A percentile compares a stretch with the other conserved stretches of the same genome.
Conservation (phyloP, 2,329 filamentous ascomycete species). For the Cercospora sp. region DNA sequence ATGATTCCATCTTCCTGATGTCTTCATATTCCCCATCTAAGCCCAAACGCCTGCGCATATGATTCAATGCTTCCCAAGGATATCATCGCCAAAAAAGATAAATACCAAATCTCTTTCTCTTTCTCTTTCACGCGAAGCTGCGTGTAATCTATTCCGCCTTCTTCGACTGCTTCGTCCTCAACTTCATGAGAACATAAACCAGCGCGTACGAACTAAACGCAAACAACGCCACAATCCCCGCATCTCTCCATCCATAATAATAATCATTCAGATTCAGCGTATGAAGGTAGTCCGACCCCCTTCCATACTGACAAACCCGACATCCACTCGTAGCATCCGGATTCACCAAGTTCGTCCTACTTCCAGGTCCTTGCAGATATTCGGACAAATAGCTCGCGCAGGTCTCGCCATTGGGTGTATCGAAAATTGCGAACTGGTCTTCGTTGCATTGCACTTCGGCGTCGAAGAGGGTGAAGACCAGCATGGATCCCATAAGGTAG, state of each 20-base stretch:
- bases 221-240: conserved; percentile 60
- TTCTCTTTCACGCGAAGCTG: background rate
- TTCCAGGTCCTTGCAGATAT: conserved; percentile 54
- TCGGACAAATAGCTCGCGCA: conserved; percentile 59
- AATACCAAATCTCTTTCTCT: background rate
- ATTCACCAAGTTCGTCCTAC: conserved; percentile 55
- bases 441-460: conserved; percentile 42
- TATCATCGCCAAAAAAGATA: background rate
- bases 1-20: too few relatives aligned
- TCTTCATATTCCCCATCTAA: too few relatives aligned
- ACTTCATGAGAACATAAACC: conserved; percentile 51
- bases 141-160: conserved; percentile 37
- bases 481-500: conserved; percentile 45
- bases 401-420: conserved; percentile 54
- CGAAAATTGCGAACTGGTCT: conserved; percentile 44
- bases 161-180: conserved; percentile 45
- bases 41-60: background rate
- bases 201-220: conserved; percentile 48
- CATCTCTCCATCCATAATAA: conserved; percentile 67
- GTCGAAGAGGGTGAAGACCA: conserved; percentile 46
- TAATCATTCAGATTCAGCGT: conserved; percentile 62
- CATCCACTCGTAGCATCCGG: conserved; percentile 59
- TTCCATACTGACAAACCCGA: conserved; percentile 60
- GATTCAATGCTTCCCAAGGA: background rate
- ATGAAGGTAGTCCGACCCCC: conserved; percentile 60